phyloP scores from a whole-genome alignment of 129 eudicot genomes.

The Saussurea involucrata region DNA sequence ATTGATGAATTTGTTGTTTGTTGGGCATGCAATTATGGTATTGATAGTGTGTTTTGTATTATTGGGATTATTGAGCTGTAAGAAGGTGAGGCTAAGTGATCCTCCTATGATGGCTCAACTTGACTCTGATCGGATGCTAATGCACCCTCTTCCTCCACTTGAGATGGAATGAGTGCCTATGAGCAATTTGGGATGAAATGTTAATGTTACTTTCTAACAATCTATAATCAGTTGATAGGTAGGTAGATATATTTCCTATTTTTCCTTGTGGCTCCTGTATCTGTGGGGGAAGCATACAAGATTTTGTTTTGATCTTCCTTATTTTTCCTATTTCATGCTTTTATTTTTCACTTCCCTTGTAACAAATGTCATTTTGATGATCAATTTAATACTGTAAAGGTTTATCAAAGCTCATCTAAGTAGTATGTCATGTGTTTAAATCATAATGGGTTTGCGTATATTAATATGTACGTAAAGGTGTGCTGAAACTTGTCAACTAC shows the following conservation, averaged over 20 bases:
- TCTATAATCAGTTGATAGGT: background rate
- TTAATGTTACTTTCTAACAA: background rate
- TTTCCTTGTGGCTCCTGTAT: background rate
- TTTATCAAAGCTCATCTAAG: constrained; percentile 2
- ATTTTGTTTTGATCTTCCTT: background rate
- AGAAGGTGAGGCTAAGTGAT: constrained; percentile 42
- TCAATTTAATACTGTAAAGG: background rate
- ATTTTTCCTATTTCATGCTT: background rate
- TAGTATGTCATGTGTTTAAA: background rate
- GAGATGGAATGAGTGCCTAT: constrained; percentile 47
- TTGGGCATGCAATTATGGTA: constrained; percentile 53
- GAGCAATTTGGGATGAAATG: background rate
- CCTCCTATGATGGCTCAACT: constrained; percentile 45
- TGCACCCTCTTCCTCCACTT: constrained; percentile 55
- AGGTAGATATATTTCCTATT: background rate
- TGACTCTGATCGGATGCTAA: constrained; percentile 43
- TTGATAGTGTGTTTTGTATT: constrained; percentile 34
- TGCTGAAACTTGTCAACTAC: too few relatives aligned
- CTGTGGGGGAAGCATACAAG: background rate
- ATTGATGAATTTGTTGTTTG: constrained; percentile 62
- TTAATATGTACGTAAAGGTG: too few relatives aligned
- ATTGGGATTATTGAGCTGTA: constrained; percentile 43
- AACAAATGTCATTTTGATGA: constrained; percentile 18
- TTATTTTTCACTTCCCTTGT: background rate
- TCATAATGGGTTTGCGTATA: too few relatives aligned